These are phyloP conservation scores for Petunia secreta DNA, from an alignment of 257 asterid genomes.

Conservation along the genomic window DNA sequence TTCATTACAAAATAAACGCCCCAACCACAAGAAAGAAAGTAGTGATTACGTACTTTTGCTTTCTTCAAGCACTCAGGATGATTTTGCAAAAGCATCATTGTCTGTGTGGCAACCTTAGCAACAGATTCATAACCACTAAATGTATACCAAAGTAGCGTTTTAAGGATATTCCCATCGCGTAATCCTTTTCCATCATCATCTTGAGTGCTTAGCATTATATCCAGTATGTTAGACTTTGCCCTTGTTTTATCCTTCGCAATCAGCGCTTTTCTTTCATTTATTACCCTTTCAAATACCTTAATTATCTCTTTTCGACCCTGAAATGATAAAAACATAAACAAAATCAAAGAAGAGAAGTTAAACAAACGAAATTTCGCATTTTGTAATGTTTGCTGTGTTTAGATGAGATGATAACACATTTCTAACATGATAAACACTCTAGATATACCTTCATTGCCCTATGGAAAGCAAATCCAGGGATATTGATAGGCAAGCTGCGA, in stretches of 20 bases:
- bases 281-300: not conserved
- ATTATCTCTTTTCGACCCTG: not conserved
- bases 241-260: not conserved
- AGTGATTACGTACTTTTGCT: not conserved
- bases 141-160: not conserved
- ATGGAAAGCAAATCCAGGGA: not conserved
- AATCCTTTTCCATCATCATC: not conserved
- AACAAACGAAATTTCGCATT: not conserved
- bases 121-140: not conserved
- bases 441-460: not conserved
- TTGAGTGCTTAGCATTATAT: not conserved
- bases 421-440: too few relatives aligned
- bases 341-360: too few relatives aligned
- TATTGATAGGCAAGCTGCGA: not conserved
- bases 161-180: not conserved
- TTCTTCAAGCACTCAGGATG: not conserved
- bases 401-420: too few relatives aligned
- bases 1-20: too few relatives aligned
- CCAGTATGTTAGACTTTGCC: not conserved
- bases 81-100: not conserved
- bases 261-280: not conserved
- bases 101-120: not conserved
- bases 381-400: too few relatives aligned
- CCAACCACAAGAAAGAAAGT: too few relatives aligned
- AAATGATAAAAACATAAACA: too few relatives aligned